Evolutionary conservation across 179 eudicot genomes (phyloP).

Genomic region (Gypsophila paniculata): DNA sequence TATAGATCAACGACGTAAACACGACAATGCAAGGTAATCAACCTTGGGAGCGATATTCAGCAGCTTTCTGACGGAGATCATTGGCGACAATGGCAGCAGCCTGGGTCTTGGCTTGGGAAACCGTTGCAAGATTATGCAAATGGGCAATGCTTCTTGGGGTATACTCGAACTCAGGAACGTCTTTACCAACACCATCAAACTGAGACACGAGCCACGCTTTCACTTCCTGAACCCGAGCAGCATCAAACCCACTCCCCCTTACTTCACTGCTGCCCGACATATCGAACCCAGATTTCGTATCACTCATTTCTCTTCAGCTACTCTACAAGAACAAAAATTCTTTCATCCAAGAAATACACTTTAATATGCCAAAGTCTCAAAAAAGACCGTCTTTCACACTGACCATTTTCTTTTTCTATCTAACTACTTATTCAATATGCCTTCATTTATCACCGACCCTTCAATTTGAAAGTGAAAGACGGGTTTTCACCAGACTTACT

Average conservation of each 20-base stretch:
- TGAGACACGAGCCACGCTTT: conserved; percentile 87
- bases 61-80: conserved; percentile 87
- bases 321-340: background rate
- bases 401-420: too few relatives aligned
- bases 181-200: conserved; percentile 80
- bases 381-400: too few relatives aligned
- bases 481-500: too few relatives aligned
- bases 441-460: too few relatives aligned
- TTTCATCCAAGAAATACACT: background rate
- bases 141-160: conserved; percentile 79
- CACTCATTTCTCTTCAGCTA: conserved; percentile 59
- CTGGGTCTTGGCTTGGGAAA: conserved; percentile 87
- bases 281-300: conserved; percentile 44
- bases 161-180: conserved; percentile 89
- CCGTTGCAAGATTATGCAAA: conserved; percentile 71
- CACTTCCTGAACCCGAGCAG: conserved; percentile 75
- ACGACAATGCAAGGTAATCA: background rate
- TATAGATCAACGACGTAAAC: background rate
- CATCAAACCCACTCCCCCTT: conserved; percentile 57
- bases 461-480: too few relatives aligned
- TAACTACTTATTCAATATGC: too few relatives aligned
- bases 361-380: too few relatives aligned
- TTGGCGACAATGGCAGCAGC: conserved; percentile 78
- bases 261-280: conserved; percentile 36
- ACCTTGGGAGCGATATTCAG: conserved; percentile 92